phyloP scores from a whole-genome alignment of 108 stramenopile genomes.

The Skeletonema menzelii region DNA sequence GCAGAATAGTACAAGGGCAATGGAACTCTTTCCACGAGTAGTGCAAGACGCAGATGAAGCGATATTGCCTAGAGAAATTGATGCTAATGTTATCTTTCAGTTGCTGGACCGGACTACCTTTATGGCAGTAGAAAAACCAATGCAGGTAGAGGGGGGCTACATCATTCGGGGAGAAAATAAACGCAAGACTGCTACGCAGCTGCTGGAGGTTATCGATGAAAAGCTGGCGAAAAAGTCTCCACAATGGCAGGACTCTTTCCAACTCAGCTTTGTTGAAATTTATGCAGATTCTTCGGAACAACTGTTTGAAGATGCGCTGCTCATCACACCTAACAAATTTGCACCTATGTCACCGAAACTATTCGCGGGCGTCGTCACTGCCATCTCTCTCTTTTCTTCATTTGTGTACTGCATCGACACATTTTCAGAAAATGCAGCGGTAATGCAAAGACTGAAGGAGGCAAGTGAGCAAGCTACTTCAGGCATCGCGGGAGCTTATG shows the following conservation, averaged over 20 bases:
- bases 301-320: slow-evolving; percentile 32
- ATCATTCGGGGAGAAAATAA: slow-evolving; percentile 55
- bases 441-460: slow-evolving; percentile 45
- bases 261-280: slow-evolving; percentile 45
- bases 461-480: slow-evolving; percentile 31
- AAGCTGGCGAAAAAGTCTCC: slow-evolving; percentile 32
- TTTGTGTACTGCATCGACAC: slow-evolving; percentile 51
- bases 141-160: slow-evolving; percentile 52
- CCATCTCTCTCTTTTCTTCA: slow-evolving; percentile 30
- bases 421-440: slow-evolving; percentile 45
- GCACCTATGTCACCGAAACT: slow-evolving; percentile 19
- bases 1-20: slow-evolving; percentile 21
- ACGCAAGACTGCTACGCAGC: slow-evolving; percentile 18
- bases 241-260: slow-evolving; percentile 32
- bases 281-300: slow-evolving; percentile 28
- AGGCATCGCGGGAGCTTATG: slow-evolving; percentile 15
- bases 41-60: slow-evolving; percentile 27
- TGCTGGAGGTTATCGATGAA: slow-evolving; percentile 47
- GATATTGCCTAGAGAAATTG: slow-evolving; percentile 12
- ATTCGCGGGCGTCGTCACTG: slow-evolving; percentile 14
- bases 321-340: slow-evolving; percentile 52
- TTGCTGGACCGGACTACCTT: slow-evolving; percentile 34
- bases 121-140: slow-evolving; percentile 43
- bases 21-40: slow-evolving; percentile 34
- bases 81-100: slow-evolving; percentile 33